Conservation (phyloP, 768 basidiomycete species). For the Scleroderma citrinum region DNA sequence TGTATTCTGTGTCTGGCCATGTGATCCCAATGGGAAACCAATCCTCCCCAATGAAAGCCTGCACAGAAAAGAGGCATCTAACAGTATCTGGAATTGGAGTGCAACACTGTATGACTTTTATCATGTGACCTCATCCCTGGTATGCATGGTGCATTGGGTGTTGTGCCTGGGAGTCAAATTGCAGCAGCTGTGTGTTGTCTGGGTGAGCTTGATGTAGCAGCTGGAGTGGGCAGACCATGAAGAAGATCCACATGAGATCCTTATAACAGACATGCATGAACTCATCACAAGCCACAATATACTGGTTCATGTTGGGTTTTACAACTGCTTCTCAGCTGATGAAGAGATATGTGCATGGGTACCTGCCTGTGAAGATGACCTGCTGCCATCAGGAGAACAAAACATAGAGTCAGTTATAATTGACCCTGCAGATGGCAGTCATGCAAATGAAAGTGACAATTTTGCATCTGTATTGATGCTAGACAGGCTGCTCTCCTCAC, state of each 20-base stretch:
- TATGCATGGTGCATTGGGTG: too few species aligned
- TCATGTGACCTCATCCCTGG: neutral
- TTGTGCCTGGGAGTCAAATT: constrained; percentile 18
- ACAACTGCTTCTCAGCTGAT: neutral
- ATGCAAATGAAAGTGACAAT: too few species aligned
- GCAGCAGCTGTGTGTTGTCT: constrained; percentile 4
- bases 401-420: neutral
- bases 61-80: constrained; percentile 15
- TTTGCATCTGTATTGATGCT: constrained; percentile 3
- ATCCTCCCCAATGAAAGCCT: neutral
- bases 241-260: constrained; percentile 13
- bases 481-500: constrained; percentile 12
- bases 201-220: constrained; percentile 13
- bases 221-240: constrained; percentile 21
- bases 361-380: neutral
- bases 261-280: constrained; percentile 12
- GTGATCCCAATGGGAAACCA: constrained; percentile 12
- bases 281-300: constrained; percentile 11
- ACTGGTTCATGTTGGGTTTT: neutral
- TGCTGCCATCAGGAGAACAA: neutral
- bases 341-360: neutral
- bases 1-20: constrained; percentile 22
- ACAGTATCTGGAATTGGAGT: constrained; percentile 20
- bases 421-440: neutral
- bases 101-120: constrained; percentile 25